Conservation (phyloP, 2,329 filamentous ascomycete genomes). For the Talaromyces sp. region DNA sequence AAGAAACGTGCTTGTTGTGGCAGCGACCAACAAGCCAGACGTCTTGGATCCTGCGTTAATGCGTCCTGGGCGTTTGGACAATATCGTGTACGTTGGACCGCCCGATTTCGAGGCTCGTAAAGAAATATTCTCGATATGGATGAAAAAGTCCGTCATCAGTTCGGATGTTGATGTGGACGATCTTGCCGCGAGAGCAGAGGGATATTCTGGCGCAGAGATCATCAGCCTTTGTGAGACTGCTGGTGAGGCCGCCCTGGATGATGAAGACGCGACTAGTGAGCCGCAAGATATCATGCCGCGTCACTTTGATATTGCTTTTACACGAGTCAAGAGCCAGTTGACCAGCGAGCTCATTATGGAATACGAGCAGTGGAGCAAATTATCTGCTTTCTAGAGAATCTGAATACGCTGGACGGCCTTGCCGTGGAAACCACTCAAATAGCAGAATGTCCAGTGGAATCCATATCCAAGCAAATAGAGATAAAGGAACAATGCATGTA, state of each 20-base stretch:
- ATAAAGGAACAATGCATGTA: too few relatives aligned
- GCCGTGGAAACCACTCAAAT: too few relatives aligned
- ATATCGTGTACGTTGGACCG: conserved; percentile 77
- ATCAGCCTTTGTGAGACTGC: conserved; percentile 53
- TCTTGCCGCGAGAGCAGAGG: conserved; percentile 62
- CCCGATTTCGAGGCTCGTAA: conserved; percentile 67
- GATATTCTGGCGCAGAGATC: conserved; percentile 82
- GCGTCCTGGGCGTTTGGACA: conserved; percentile 78
- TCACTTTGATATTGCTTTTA: conserved; percentile 41
- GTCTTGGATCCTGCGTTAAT: conserved; percentile 79
- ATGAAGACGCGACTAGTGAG: conserved; percentile 40
- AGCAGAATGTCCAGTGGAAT: too few relatives aligned
- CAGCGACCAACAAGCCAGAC: conserved; percentile 86
- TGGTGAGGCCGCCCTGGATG: conserved; percentile 47
- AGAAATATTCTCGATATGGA: conserved; percentile 68
- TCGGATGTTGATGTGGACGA: conserved; percentile 59
- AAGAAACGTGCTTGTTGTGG: conserved; percentile 77
- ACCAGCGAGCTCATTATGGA: conserved; percentile 53
- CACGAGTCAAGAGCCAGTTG: conserved; percentile 51
- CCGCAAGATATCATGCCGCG: conserved; percentile 31
- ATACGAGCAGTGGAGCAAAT: conserved; percentile 51
- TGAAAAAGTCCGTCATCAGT: conserved; percentile 54
- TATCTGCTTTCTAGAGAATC: conserved; percentile 11
- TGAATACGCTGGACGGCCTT: too few relatives aligned
- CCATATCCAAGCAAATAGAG: too few relatives aligned